Base-by-base conservation (phyloP, 441 rosid genomes). In the Flueggea neowawraea region DNA sequence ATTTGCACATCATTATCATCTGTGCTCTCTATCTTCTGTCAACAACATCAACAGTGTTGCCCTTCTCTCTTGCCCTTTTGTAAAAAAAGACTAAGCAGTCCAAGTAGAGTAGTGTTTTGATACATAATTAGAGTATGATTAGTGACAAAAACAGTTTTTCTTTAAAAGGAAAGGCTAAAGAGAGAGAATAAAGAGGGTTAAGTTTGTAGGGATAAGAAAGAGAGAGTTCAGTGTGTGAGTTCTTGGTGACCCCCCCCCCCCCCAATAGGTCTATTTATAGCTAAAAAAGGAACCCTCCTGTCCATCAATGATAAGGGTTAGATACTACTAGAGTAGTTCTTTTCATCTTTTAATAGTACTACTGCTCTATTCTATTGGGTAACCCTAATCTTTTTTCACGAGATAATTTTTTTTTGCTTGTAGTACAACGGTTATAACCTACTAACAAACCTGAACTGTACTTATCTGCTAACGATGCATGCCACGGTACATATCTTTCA, bases 1-100 rank as follows among this genome's bases (percentile, higher is more conserved):
- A 57, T 48, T 69, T 70, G 83, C 91, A 89, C 55, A 73, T 70
- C 82, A 82, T 82, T 92, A 2, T 22, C 28, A 78, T 87, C 83
- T 71, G 95, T 84, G 92, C 97, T 85, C 95, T 87, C 95, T 90
- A 85, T 90, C 95, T 90, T 90, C 96, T 87, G 96, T 89, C 96
- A 87, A 80, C 95, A 81, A 64, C 71, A 73, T 60, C 76, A 55
- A 67, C 69, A 74, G 62, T 51, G 52, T 43, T 43, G 45, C 45
- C 76, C 70, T 57, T 33, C 55, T 56, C 61, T 31, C 69, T 36
- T 28, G 4, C 16, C 4, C 47, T 1, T 43, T 11, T 43, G 3
- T 6, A 43, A 43, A 43, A 11, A n/a, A 57, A 41, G 31, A n/a
- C 11, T 33, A 33, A 22, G 28, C 28, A 2, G 28, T 22, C 1